These are phyloP conservation scores for Boletus tylopilopsis DNA, from an alignment of 768 basidiomycete species.

Conservation along the genomic window DNA sequence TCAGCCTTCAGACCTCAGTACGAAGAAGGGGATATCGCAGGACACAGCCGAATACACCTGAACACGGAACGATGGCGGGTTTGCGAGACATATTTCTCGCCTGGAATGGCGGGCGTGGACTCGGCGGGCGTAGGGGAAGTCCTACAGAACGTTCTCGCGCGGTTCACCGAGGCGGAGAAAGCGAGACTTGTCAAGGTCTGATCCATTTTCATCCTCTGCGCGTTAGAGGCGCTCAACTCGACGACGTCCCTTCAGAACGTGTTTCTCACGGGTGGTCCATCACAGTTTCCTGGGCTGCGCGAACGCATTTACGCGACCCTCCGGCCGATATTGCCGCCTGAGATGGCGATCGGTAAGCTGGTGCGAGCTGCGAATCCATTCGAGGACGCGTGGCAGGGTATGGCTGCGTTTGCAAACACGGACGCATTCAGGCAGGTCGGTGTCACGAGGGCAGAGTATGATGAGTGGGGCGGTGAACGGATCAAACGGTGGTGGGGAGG, in stretches of 20 bases:
- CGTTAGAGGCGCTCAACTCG: neutral
- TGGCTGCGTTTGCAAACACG: constrained; percentile 73
- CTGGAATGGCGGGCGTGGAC: constrained; percentile 91
- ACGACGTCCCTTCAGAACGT: constrained; percentile 56
- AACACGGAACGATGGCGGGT: constrained; percentile 89
- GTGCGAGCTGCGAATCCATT: constrained; percentile 59
- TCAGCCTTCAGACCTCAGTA: constrained; percentile 81
- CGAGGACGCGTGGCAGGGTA: constrained; percentile 88
- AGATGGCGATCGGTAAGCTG: constrained; percentile 61
- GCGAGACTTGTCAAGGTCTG: constrained; percentile 71
- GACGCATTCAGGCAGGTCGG: constrained; percentile 50
- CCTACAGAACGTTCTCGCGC: constrained; percentile 73
- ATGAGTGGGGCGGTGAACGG: constrained; percentile 86
- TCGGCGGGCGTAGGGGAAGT: constrained; percentile 94
- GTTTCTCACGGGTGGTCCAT: constrained; percentile 82
- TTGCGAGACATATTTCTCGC: constrained; percentile 90
- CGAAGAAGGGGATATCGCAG: constrained; percentile 69
- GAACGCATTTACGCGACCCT: constrained; percentile 68
- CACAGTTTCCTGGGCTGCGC: constrained; percentile 65
- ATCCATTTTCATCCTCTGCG: neutral
- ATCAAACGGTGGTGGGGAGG: constrained; percentile 91
- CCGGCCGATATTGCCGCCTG: constrained; percentile 83
- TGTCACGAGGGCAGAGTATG: constrained; percentile 79
- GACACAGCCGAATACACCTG: constrained; percentile 76
- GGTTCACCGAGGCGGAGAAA: constrained; percentile 68